Percentiles rank a stretch among this genome's conserved stretches.
Evolutionary conservation across 768 basidiomycete genomes (phyloP).

Genomic region (Rhizopogon vinicolor): DNA sequence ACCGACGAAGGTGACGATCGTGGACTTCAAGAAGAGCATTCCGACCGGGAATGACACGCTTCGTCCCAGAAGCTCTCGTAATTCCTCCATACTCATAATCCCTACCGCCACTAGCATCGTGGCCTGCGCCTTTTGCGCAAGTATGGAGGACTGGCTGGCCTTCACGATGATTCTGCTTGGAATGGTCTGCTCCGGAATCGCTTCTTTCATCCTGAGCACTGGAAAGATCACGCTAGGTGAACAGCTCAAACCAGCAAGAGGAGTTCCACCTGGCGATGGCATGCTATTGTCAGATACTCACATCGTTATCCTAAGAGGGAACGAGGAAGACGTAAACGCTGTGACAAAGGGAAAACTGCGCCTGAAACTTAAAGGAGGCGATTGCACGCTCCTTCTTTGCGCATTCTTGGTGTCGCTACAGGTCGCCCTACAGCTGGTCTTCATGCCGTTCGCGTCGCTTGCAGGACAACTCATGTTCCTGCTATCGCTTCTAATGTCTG

Average conservation of each 20-base stretch:
- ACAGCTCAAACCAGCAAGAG: conserved; percentile 19
- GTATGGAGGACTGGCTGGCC: conserved; percentile 20
- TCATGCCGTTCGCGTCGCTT: conserved; percentile 26
- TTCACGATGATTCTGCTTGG: conserved; percentile 24
- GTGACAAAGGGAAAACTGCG: conserved; percentile 23
- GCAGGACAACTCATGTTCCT: conserved; percentile 33
- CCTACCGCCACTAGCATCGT: conserved; percentile 19
- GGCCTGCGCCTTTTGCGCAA: conserved; percentile 13
- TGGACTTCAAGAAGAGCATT: neutral
- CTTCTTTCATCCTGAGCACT: conserved; percentile 19
- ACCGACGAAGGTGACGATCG: conserved; percentile 8
- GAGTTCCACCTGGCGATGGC: conserved; percentile 24
- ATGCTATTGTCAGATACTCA: conserved; percentile 15
- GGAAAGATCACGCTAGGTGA: conserved; percentile 15
- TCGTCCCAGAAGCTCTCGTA: conserved; percentile 2
- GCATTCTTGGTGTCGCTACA: conserved; percentile 5
- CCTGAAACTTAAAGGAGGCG: conserved; percentile 14
- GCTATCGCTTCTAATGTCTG: conserved; percentile 25
- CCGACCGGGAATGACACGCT: neutral
- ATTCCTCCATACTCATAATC: conserved; percentile 9
- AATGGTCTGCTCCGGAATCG: conserved; percentile 24
- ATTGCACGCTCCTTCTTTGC: neutral
- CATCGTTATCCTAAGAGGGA: conserved; percentile 22
- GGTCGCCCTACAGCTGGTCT: conserved; percentile 25
- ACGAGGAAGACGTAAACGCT: conserved; percentile 22